Evolutionary conservation across 495 filamentous ascomycete genomes (phyloP), one percentile per base, ranked within the genome.

Genomic region (Aspergillus avenaceus): DNA sequence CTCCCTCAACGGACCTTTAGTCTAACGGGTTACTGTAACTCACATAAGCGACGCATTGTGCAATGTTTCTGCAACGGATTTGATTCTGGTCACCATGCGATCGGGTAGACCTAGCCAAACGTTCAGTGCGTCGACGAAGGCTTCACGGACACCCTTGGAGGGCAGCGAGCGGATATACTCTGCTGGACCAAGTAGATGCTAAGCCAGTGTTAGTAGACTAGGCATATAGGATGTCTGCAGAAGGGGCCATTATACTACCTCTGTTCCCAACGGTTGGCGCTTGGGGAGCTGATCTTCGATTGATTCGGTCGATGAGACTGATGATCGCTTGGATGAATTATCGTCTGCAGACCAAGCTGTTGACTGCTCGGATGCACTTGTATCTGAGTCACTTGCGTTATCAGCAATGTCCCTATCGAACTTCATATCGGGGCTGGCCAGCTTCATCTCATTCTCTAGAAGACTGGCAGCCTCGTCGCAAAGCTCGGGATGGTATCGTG

Each of bases 21-120:
- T 13, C 8, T 13, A 8, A 8, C 28, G n/a, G 8, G 28, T 13
- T 11, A 31, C 3, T 13, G 2, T 13, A 31, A 31, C 47, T 27
- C 44, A 50, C 53, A 64, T 57, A 2, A 60, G 24, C 16, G 59
- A 63, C 3, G 62, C 49, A 22, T 54, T 58, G 46, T 63, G 57
- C 2, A 65, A 41, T 8, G 49, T 56, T 12, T 46, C 26, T 3
- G 43, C 45, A 19, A 63, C 55, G 3, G 9, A 41, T 36, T 60
- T 57, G 9, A 66, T 29, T 8, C 34, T 26, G 9, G 47, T 50
- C 13, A 53, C 50, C 8, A 36, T 44, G 0, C 13, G 26, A 21
- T 51, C 40, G 4, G 58, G 58, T 0, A 54, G 29, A 0, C 38
- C 36, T 12, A 56, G 45, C 61, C 60, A 64, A 1, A 57, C 45